phyloP scores from a whole-genome alignment of 208 protist species.

The Herpetomonas samuelpessoai region DNA sequence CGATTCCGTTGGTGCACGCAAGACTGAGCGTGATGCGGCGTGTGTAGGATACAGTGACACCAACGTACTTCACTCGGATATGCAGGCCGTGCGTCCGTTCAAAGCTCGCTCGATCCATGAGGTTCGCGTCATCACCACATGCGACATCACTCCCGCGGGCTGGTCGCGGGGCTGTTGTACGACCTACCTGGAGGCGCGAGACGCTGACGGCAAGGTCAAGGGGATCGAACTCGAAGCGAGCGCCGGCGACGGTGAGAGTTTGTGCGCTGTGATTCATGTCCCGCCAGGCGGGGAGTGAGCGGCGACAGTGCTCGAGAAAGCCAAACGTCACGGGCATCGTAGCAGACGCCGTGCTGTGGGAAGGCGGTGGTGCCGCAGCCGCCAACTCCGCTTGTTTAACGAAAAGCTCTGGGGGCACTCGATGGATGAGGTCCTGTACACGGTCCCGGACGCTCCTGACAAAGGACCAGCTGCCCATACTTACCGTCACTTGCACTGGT shows the following conservation, averaged over 20 bases:
- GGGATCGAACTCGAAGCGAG: constrained; percentile 14
- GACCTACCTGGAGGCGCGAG: constrained; percentile 15
- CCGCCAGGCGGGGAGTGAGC: constrained; percentile 16
- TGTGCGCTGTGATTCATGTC: constrained; percentile 11
- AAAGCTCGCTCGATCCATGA: background rate
- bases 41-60: constrained; percentile 14
- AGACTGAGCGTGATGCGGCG: constrained; percentile 6
- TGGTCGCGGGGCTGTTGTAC: background rate
- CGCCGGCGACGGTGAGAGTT: constrained; percentile 14
- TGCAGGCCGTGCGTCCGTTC: constrained; percentile 8
- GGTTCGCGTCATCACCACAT: background rate
- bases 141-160: constrained; percentile 6
- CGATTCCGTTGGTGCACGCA: constrained; percentile 12
- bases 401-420: background rate
- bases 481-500: background rate
- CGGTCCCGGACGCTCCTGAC: background rate
- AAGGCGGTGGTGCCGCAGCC: background rate
- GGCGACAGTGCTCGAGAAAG: constrained; percentile 4
- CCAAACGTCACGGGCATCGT: background rate
- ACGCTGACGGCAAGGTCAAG: constrained; percentile 16
- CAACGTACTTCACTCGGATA: constrained; percentile 6
- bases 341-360: background rate
- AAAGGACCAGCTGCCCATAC: background rate
- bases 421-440: background rate
- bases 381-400: background rate